Conservation (phyloP, 139 green algal species). For the Tetradesmus lagerheimii region DNA sequence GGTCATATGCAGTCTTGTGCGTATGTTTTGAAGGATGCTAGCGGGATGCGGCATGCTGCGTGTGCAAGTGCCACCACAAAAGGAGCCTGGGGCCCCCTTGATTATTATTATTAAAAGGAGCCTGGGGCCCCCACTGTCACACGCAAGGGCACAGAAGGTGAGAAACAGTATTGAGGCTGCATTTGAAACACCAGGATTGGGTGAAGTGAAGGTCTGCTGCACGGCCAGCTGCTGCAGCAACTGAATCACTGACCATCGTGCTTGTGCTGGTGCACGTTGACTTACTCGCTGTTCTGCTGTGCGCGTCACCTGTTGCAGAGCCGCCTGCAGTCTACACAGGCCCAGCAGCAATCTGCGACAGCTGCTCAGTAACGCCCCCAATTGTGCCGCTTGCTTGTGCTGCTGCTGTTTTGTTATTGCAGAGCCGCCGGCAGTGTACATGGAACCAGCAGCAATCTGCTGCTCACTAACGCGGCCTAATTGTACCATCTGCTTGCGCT, state of each 20-base stretch:
- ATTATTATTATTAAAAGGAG: too few relatives aligned
- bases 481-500: neutral
- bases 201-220: too few relatives aligned
- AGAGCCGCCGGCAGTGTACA: slow-evolving; percentile 13
- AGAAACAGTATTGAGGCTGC: too few relatives aligned
- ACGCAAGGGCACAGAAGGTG: neutral
- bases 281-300: too few relatives aligned
- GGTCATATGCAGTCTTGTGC: too few relatives aligned
- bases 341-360: neutral
- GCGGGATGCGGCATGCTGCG: slow-evolving; percentile 1
- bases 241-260: neutral
- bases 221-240: too few relatives aligned
- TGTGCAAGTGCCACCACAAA: slow-evolving; percentile 21
- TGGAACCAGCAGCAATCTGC: slow-evolving; percentile 15
- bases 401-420: neutral
- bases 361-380: neutral
- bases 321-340: slow-evolving; percentile 13
- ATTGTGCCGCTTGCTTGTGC: neutral
- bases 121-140: slow-evolving; percentile 19
- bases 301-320: neutral
- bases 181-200: too few relatives aligned
- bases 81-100: neutral
- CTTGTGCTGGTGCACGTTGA: too few relatives aligned
- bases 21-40: neutral
- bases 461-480: too few relatives aligned